Base-by-base conservation (phyloP, 768 basidiomycete genomes). In the Suillus hirtellus region DNA sequence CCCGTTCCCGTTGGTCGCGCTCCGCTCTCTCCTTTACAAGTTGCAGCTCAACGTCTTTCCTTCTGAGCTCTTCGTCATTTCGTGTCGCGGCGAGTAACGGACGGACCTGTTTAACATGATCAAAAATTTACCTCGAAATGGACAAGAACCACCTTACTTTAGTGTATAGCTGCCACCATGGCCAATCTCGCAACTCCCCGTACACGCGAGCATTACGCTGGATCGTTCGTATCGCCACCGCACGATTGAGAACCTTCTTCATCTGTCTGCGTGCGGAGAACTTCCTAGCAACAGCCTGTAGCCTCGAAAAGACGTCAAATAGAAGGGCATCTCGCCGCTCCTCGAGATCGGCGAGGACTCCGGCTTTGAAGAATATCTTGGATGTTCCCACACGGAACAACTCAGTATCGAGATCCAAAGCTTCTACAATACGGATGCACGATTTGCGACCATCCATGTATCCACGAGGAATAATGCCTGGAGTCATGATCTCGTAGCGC, bases 321-420 rank as follows among this genome's bases (percentile, higher is more conserved):
- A 99, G 75, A n/a, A 94, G 77, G 14, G 86, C 82, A 74, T 99
- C 96, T 17, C 96, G 80, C 14, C 93, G 84, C 68, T 98, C 97
- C 74, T 99, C 97, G 10, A 99, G 83, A 69, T 96, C 96, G 38
- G 97, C 97, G 17, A 99, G 83, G 4, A 97, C 94, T 4, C 96
- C 96, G 2, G 97, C 96, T 73, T 99, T 99, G 86, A 99, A 99
- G 81, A 99, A 99, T 64, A 98, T 92, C 78, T 99, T 99, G 43
- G 95, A 96, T 0, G 93, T 94, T 7, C 97, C 97, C 60, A 99
- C 92, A 70, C 89, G 92, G 83, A 88, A 97, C 21, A 88, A 82
- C 3, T 85, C 80, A 55, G 90, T 87, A 72, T 97, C 95, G 42
- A 99, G 85, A 54, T 96, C 92, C 49, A 99, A 81, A 5, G 92